Percentiles rank a stretch among this genome's conserved stretches.
phyloP scores from a whole-genome alignment of 2,329 filamentous ascomycete species.

The Zymoseptoria crescenta region DNA sequence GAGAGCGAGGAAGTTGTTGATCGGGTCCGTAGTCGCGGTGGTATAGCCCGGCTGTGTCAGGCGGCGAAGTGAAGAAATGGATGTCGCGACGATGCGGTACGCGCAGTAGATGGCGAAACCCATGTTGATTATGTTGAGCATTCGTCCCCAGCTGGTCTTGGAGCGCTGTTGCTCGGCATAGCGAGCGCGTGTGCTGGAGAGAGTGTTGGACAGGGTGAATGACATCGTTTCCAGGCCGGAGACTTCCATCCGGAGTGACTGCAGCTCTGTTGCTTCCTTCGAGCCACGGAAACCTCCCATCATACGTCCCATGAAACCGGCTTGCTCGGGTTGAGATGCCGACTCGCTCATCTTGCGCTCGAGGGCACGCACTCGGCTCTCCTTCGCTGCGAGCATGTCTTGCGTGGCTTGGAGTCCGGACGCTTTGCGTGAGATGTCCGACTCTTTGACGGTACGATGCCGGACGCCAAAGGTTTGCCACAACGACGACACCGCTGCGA shows the following conservation, averaged over 20 bases:
- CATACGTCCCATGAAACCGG: conserved; percentile 65
- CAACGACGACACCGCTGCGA: conserved; percentile 77
- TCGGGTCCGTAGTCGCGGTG: conserved; percentile 68
- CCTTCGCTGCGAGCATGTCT: conserved; percentile 71
- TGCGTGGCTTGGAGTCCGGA: conserved; percentile 69
- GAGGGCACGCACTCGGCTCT: conserved; percentile 61
- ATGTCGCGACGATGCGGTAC: conserved; percentile 70
- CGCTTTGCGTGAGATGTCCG: conserved; percentile 68
- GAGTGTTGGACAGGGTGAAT: conserved; percentile 57
- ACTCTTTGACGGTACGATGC: conserved; percentile 53
- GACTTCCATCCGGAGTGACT: conserved; percentile 63
- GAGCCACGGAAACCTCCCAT: conserved; percentile 64
- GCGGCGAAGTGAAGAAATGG: conserved; percentile 59
- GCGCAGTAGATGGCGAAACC: conserved; percentile 74
- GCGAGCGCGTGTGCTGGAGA: conserved; percentile 56
- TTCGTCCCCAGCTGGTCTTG: conserved; percentile 57
- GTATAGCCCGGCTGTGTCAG: conserved; percentile 36
- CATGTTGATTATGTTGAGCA: conserved; percentile 57
- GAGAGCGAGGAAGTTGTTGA: conserved; percentile 73
- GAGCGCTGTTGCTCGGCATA: conserved; percentile 58
- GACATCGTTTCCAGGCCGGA: conserved; percentile 75
- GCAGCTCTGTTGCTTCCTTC: conserved; percentile 48
- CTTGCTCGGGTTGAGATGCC: conserved; percentile 25
- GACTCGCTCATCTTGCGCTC: conserved; percentile 53
- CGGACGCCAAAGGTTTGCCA: conserved; percentile 74